Evolutionary conservation across 306 rosid species (phyloP).

Genomic region (Hylodesmum podocarpum): DNA sequence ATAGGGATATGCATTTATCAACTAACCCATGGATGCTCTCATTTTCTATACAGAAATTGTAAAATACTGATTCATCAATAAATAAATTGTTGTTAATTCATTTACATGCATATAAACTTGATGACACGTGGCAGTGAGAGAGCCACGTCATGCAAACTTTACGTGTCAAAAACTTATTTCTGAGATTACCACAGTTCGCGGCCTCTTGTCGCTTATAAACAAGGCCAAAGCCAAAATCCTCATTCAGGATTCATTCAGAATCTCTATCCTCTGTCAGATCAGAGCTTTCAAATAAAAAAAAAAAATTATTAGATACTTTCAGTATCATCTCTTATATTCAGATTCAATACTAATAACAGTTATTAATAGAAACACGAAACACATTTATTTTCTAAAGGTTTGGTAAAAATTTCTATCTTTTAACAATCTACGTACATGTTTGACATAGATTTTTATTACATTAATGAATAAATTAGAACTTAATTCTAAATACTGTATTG

Average conservation of each 20-base stretch:
- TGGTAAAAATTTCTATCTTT: too few relatives aligned
- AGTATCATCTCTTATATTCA: neutral
- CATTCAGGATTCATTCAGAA: neutral
- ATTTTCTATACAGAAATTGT: neutral
- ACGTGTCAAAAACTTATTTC: conserved; percentile 54
- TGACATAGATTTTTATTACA: neutral
- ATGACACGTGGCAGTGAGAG: conserved; percentile 42
- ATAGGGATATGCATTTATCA: neutral
- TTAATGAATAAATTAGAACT: too few relatives aligned
- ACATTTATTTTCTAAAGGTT: too few relatives aligned
- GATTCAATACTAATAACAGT: too few relatives aligned
- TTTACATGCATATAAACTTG: neutral
- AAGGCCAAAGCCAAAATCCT: conserved; percentile 28
- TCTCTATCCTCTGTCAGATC: neutral
- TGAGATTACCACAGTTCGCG: neutral
- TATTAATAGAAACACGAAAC: too few relatives aligned
- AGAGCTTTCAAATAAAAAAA: too few relatives aligned
- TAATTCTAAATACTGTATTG: too few relatives aligned
- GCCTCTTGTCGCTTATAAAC: neutral
- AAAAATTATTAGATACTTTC: neutral
- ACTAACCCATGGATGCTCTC: too few relatives aligned
- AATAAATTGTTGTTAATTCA: neutral
- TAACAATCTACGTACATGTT: neutral
- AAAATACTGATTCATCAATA: neutral
- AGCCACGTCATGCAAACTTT: conserved; percentile 47